Conservation (phyloP, 2,329 filamentous ascomycete species). For the Sclerotinia glacialis region DNA sequence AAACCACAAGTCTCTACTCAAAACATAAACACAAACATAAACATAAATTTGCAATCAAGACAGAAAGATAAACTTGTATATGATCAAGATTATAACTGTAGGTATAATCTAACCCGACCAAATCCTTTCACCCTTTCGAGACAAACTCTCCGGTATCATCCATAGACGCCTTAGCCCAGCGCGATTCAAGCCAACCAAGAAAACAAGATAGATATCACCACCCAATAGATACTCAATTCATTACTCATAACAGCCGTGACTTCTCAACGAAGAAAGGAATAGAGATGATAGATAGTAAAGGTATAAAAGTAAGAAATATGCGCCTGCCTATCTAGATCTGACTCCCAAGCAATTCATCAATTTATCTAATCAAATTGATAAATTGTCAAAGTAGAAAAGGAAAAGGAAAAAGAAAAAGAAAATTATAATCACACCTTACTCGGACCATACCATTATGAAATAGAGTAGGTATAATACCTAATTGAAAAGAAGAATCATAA, state of each 20-base stretch:
- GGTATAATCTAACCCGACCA: too few species aligned
- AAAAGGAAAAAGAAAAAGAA: constrained; percentile 17
- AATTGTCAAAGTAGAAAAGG: constrained; percentile 17
- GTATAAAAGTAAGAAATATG: not conserved
- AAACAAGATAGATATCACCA: not conserved
- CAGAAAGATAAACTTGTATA: constrained; percentile 15
- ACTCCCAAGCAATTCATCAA: constrained; percentile 20
- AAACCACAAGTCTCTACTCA: not conserved
- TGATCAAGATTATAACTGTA: constrained; percentile 7
- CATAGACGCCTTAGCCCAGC: not conserved
- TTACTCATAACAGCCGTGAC: constrained; percentile 12
- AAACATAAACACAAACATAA: too few species aligned
- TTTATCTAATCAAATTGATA: constrained; percentile 19
- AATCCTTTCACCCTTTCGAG: not conserved
- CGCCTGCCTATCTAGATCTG: constrained; percentile 17
- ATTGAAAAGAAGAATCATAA: constrained; percentile 23
- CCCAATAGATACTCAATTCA: constrained; percentile 4
- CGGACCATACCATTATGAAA: constrained; percentile 25
- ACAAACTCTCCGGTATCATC: not conserved
- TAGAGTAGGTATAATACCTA: constrained; percentile 14
- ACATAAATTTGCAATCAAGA: not conserved
- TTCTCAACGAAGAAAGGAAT: not conserved
- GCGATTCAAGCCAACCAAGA: not conserved
- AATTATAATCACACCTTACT: constrained; percentile 24
- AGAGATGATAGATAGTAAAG: not conserved